Evolutionary conservation across 192 early-diverging fungal species (phyloP), one percentile per base, ranked within the genome.

Genomic region (Rhizophagus prolifer): DNA sequence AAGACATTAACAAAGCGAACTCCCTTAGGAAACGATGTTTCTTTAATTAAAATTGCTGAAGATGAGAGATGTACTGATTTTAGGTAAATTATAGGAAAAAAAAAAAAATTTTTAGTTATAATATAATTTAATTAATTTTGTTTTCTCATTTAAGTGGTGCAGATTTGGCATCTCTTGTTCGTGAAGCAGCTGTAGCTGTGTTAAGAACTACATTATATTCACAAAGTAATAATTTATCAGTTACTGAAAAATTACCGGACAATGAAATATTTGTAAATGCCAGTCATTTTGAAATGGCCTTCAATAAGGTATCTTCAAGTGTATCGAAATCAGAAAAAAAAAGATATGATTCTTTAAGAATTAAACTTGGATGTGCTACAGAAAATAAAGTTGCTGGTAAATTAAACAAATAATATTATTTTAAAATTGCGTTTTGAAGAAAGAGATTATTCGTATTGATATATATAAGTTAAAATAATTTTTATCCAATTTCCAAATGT

Each of bases 111-210:
- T n/a, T n/a, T n/a, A n/a, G n/a, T n/a, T n/a, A n/a, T n/a, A n/a
- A 21, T 66, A 12, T 44, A 13, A 4, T 23, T 69, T 46, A 44
- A 44, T 28, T 63, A 34, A 58, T 30, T 36, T 70, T 44, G 12
- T 69, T 21, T 34, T 21, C 30, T 58, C 38, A 41, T 36, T 60
- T 9, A 28, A 90, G 90, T 75, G 93, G 93, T 68, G 93, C 93
- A 13, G 93, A 94, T 82, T 82, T 94, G 63, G 90, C 90, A 0
- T 91, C 92, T 1, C 80, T 94, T 28, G 85, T 94, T 38, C 91
- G 93, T 70, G 91, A 92, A 73, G 92, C 90, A n/a, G 92, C 93
- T 4, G 94, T 96, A 59, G 85, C 93, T 3, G 93, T 96, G 1
- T 82, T 98, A 71, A 80, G 95, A 63, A 86, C 75, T 2, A 83